Evolutionary conservation across 1,139 yeast species (phyloP), one percentile per base, ranked within the genome.

Genomic region (Yamadazyma atlantica): DNA sequence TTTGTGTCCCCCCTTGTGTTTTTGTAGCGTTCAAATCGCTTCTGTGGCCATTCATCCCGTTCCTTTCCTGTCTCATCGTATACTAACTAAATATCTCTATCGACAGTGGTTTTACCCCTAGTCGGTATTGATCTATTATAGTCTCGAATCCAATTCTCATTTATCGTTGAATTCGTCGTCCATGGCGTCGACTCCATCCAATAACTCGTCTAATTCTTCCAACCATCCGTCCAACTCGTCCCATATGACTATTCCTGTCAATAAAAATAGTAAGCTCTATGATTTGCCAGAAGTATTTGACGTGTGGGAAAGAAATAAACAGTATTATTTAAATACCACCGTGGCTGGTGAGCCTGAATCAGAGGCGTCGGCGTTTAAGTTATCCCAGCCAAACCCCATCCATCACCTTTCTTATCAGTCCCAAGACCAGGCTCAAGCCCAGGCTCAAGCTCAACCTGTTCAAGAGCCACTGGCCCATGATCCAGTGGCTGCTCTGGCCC

Each of bases 251-350:
- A 66, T 70, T 34, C 73, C 73, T 9, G 55, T 62, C 28, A 71
- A 71, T 46, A 58, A 57, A 38, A 65, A 60, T 18, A 59, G 72
- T 34, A 59, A 64, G 45, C 52, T 59, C 33, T 80, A 80, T 48
- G 53, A 75, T 11, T 63, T 78, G 57, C 70, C 73, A 25, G 80
- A 80, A 45, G 73, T 80, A 46, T 67, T 80, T 43, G 63, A 69
- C 27, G 73, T 80, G 14, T 80, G 81, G 75, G 58, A 65, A 24
- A 62, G 67, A 27, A 66, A 77, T 58, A 67, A 74, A 40, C 58
- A 55, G 46, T 49, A 48, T 50, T 67, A 58, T 46, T 55, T 60
- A 51, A 11, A 34, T 51, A 43, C 46, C 44, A 24, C 25, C 10
- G 18, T 19, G 6, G 9, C 17, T 15, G 33, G 53, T 18, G 46